phyloP scores from a whole-genome alignment of 2,329 filamentous ascomycete genomes.

The Aotearoamyces nothofagi region DNA sequence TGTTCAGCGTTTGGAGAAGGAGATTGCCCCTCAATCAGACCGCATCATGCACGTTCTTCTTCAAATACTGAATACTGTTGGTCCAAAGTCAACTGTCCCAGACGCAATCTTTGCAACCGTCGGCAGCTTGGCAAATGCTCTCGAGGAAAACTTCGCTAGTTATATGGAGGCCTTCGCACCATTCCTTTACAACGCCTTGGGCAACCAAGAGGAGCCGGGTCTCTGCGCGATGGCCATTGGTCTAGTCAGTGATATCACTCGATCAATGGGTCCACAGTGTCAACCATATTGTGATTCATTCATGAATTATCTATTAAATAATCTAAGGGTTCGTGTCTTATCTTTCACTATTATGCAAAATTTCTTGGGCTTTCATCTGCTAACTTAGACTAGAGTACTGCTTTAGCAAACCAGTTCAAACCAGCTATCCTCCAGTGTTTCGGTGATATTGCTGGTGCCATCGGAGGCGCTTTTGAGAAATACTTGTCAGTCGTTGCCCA shows the following conservation, averaged over 20 bases:
- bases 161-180: constrained; percentile 95
- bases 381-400: constrained; percentile 43
- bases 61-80: constrained; percentile 61
- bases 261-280: constrained; percentile 77
- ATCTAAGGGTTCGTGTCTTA: constrained; percentile 51
- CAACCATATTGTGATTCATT: constrained; percentile 94
- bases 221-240: constrained; percentile 96
- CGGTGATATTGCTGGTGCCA: constrained; percentile 91
- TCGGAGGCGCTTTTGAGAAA: constrained; percentile 79
- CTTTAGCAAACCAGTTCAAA: constrained; percentile 93
- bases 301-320: constrained; percentile 95
- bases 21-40: constrained; percentile 80
- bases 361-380: constrained; percentile 7
- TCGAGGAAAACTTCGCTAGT: constrained; percentile 86
- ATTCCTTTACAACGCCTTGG: constrained; percentile 85
- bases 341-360: constrained; percentile 1
- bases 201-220: constrained; percentile 88
- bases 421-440: constrained; percentile 96
- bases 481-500: constrained; percentile 87
- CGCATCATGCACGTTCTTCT: constrained; percentile 86
- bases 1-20: constrained; percentile 77
- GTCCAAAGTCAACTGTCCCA: constrained; percentile 81
- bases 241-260: constrained; percentile 88
- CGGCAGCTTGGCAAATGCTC: constrained; percentile 76
- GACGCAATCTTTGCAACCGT: constrained; percentile 88